A percentile compares a stretch with the other conserved stretches of the same genome.
Conservation (phyloP, 371 early-diverging fungal species). For the Funneliformis caledonium region DNA sequence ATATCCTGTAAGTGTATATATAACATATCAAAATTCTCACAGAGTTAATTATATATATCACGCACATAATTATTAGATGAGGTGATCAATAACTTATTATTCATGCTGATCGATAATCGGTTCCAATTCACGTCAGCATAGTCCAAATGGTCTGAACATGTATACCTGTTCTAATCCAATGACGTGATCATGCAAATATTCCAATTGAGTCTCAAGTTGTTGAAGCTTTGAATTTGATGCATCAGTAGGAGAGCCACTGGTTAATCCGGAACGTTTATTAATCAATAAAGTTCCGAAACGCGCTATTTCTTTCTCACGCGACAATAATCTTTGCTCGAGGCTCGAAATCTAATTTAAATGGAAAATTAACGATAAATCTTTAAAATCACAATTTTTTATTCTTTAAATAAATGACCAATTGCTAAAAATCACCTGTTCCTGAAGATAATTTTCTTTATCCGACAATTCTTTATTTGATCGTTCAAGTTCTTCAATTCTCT, state of each 20-base stretch:
- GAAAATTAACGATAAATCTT: neutral
- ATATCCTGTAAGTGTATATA: neutral
- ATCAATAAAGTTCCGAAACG: neutral
- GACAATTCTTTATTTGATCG: neutral
- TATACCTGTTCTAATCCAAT: slow-evolving; percentile 19
- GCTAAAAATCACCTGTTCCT: slow-evolving; percentile 2
- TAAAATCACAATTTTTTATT: neutral
- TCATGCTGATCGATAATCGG: neutral
- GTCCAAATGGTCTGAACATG: neutral
- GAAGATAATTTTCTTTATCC: slow-evolving; percentile 11
- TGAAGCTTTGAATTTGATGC: slow-evolving; percentile 1
- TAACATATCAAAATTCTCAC: neutral
- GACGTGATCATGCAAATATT: slow-evolving; percentile 23
- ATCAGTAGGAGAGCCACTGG: neutral
- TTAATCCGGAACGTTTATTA: neutral
- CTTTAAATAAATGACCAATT: neutral
- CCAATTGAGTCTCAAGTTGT: slow-evolving; percentile 12
- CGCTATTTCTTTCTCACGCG: slow-evolving; percentile 20
- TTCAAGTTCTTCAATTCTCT: neutral
- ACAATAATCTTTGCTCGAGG: neutral
- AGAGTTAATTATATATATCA: neutral
- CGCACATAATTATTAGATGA: too few relatives aligned
- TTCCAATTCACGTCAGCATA: neutral
- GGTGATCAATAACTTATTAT: too few relatives aligned
- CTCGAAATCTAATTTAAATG: neutral